Evolutionary conservation across 352 stramenopile genomes (phyloP).

Genomic region (Globisporangium uncinulatum): DNA sequence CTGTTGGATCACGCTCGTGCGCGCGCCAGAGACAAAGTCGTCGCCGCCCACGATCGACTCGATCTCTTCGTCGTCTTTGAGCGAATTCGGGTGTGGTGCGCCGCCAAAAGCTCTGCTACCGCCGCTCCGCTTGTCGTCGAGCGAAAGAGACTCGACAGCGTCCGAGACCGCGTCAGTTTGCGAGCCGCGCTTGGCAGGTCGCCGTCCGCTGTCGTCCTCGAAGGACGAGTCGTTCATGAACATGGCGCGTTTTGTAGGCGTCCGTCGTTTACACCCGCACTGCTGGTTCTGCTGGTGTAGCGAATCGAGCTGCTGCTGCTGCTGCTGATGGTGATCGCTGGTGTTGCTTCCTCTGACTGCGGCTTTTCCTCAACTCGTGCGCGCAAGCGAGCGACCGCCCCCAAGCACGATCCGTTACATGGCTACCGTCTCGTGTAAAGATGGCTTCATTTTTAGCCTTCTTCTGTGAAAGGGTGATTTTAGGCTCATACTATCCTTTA

Average conservation of each 20-base stretch:
- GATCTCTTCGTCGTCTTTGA: slow-evolving; percentile 77
- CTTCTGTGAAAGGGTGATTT: no score
- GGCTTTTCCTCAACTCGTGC: no score
- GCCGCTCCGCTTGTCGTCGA: slow-evolving; percentile 42
- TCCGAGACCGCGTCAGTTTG: slow-evolving; percentile 38
- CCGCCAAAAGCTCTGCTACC: slow-evolving; percentile 14
- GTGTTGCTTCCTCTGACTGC: no score
- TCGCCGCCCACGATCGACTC: slow-evolving; percentile 41
- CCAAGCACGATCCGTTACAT: no score
- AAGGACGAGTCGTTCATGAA: slow-evolving; percentile 82
- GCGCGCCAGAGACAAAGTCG: slow-evolving; percentile 56
- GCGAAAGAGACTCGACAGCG: slow-evolving; percentile 50
- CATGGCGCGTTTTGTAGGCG: slow-evolving; percentile 25
- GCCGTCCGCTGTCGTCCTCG: slow-evolving; percentile 44
- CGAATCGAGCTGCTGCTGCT: neutral
- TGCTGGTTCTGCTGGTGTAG: neutral
- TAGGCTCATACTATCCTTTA: no score
- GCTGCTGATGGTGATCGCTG: neutral
- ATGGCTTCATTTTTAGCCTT: no score
- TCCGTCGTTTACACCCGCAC: no score
- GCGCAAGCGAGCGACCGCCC: no score
- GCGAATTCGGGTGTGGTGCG: slow-evolving; percentile 60
- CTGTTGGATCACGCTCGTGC: slow-evolving; percentile 78
- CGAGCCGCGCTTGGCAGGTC: slow-evolving; percentile 17
- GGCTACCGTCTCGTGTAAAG: no score